Conservation (phyloP, 257 asterid species). For the Anisodus tanguticus region DNA sequence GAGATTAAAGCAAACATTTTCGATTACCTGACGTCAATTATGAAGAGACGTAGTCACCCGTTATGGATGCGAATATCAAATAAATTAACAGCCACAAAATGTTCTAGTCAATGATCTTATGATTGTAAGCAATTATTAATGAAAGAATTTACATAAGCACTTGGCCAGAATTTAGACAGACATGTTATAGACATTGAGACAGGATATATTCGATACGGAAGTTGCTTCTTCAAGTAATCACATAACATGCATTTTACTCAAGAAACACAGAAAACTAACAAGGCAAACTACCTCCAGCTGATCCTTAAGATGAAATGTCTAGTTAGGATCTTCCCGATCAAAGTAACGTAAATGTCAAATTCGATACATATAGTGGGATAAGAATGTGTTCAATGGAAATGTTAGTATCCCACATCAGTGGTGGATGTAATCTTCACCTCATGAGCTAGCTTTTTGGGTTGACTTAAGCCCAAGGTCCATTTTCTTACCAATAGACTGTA, state of each 20-base stretch:
- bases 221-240: not conserved
- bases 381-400: not conserved
- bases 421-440: too few species aligned
- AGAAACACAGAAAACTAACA: not conserved
- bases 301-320: not conserved
- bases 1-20: too few species aligned
- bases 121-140: not conserved
- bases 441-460: too few species aligned
- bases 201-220: not conserved
- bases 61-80: not conserved
- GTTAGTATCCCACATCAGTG: too few species aligned
- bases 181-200: not conserved
- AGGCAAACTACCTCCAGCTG: conserved; percentile 9
- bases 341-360: not conserved
- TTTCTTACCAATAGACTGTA: too few species aligned
- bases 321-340: not conserved
- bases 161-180: not conserved
- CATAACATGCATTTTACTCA: not conserved
- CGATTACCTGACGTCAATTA: too few species aligned
- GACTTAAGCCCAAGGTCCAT: too few species aligned
- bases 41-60: too few species aligned
- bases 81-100: not conserved
- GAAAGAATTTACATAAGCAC: not conserved
- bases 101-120: not conserved
- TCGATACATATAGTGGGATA: not conserved